phyloP scores from a whole-genome alignment of 2,329 filamentous ascomycete species.

The Mycosphaerella sp. region DNA sequence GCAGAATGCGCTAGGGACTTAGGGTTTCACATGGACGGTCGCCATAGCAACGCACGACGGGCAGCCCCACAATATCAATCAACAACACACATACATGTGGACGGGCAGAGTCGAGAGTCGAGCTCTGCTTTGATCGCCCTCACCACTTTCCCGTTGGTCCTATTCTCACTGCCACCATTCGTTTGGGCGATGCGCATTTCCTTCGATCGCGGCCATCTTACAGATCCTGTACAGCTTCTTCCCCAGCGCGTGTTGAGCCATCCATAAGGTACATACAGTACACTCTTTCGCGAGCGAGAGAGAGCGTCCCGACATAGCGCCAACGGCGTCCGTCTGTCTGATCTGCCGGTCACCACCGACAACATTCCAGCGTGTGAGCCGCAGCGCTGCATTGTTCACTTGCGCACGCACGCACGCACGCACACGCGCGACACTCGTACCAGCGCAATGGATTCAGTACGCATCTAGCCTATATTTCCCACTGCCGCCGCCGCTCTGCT shows the following conservation, averaged over 20 bases:
- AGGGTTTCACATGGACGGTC: background rate
- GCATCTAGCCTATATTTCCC: conserved; percentile 8
- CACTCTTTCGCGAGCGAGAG: too few species aligned
- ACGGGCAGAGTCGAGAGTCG: too few species aligned
- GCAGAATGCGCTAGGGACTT: background rate
- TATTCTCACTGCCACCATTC: conserved; percentile 4
- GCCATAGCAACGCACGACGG: conserved; percentile 1
- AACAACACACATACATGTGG: too few species aligned
- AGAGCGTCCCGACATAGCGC: conserved; percentile 5
- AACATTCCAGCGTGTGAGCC: conserved; percentile 18
- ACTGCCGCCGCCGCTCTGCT: background rate
- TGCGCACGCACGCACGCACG: background rate
- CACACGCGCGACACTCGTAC: conserved; percentile 3
- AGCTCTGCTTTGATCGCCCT: background rate
- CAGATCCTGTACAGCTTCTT: conserved; percentile 12
- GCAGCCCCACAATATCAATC: too few species aligned
- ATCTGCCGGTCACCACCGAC: conserved; percentile 5
- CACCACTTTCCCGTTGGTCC: background rate
- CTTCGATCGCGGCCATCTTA: background rate
- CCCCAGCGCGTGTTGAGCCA: conserved; percentile 15
- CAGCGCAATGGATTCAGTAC: conserved; percentile 22
- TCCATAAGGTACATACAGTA: background rate
- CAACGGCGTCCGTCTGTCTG: conserved; percentile 4
- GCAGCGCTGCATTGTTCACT: conserved; percentile 8
- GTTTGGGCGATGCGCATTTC: conserved; percentile 7